Percentiles rank a stretch among this genome's conserved stretches.
Conservation (phyloP, 2,329 filamentous ascomycete species). For the Catunica adiposa region DNA sequence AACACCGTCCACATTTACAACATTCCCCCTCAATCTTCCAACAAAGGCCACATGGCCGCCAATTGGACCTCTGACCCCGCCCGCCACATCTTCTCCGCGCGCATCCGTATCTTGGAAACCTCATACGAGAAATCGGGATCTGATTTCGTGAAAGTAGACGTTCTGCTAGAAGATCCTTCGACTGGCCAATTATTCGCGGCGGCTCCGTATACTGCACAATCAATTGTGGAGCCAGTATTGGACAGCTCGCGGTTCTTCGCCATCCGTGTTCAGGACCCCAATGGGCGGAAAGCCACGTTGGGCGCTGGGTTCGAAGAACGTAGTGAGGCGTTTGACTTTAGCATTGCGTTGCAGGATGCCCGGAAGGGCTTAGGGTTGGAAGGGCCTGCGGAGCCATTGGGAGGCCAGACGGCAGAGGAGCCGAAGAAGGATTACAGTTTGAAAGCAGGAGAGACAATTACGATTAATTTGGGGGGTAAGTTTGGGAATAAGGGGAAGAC, state of each 20-base stretch:
- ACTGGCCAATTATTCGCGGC: constrained; percentile 68
- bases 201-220: constrained; percentile 52
- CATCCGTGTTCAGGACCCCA: constrained; percentile 58
- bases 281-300: constrained; percentile 59
- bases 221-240: constrained; percentile 57
- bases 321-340: constrained; percentile 72
- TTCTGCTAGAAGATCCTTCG: constrained; percentile 61
- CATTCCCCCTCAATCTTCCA: constrained; percentile 63
- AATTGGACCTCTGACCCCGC: constrained; percentile 57
- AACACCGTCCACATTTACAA: constrained; percentile 68
- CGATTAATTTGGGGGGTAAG: constrained; percentile 36
- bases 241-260: constrained; percentile 79
- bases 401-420: constrained; percentile 23
- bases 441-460: constrained; percentile 82
- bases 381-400: constrained; percentile 19
- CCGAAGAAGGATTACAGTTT: constrained; percentile 64
- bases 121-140: constrained; percentile 38
- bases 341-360: constrained; percentile 63
- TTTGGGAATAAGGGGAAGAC: constrained; percentile 20
- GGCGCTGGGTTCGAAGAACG: constrained; percentile 81
- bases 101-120: constrained; percentile 63
- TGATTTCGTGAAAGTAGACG: constrained; percentile 45
- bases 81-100: constrained; percentile 71
- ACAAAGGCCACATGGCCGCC: constrained; percentile 61
- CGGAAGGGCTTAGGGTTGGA: constrained; percentile 51